A percentile compares a stretch with the other conserved stretches of the same genome.
Conservation (phyloP, 1,284 basidiomycete species). For the Coniferiporia sulphurascens region DNA sequence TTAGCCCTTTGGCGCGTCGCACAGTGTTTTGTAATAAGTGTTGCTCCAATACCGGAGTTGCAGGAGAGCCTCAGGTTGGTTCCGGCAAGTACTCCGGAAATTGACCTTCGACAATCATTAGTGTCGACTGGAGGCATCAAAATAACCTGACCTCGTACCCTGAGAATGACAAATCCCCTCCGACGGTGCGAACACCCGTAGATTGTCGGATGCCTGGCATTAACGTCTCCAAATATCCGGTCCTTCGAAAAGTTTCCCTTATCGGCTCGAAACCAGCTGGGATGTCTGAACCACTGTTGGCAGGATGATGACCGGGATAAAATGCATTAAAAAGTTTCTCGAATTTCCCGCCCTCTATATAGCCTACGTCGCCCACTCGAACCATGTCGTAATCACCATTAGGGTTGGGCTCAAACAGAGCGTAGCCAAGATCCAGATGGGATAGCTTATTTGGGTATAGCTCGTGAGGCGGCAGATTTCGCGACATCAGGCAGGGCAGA, state of each 20-base stretch:
- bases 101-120: neutral
- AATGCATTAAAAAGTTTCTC: constrained; percentile 6
- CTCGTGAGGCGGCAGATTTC: constrained; percentile 3
- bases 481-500: neutral
- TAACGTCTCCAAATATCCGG: neutral
- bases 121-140: neutral
- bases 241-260: neutral
- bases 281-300: neutral
- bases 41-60: neutral
- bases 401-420: constrained; percentile 3
- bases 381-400: neutral
- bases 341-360: constrained; percentile 6
- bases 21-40: neutral
- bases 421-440: neutral
- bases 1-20: no score
- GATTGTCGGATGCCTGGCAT: neutral
- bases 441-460: neutral
- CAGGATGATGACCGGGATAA: neutral
- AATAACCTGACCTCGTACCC: neutral
- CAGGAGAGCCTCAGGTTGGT: neutral
- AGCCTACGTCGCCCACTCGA: constrained; percentile 4
- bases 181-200: neutral
- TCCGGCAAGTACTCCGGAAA: neutral
- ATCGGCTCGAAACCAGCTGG: constrained; percentile 1
- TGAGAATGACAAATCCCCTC: neutral